These are phyloP conservation scores for Neurospora sp. DNA, from an alignment of 495 filamentous ascomycete genomes.

Conservation along the genomic window DNA sequence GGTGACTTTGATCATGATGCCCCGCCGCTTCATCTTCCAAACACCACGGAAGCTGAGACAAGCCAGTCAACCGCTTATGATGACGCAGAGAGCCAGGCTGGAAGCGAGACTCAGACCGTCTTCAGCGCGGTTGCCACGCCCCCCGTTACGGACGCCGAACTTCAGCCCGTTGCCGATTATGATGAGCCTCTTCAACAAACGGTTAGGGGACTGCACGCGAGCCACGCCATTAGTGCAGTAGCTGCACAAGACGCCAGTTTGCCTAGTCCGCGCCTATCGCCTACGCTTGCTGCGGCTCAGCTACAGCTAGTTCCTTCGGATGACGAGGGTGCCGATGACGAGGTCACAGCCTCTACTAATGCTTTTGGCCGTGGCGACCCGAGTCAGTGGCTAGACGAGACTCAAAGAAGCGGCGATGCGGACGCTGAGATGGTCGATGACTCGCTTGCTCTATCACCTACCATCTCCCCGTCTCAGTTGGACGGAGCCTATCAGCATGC, in stretches of 20 bases:
- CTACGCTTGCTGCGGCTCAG: slow-evolving; percentile 74
- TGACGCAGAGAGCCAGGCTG: slow-evolving; percentile 35
- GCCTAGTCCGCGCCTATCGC: slow-evolving; percentile 89
- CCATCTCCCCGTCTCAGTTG: slow-evolving; percentile 9
- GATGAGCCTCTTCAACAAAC: slow-evolving; percentile 34
- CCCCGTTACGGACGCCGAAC: slow-evolving; percentile 43
- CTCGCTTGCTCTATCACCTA: background rate
- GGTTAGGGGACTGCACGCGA: slow-evolving; percentile 24
- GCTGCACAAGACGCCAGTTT: slow-evolving; percentile 80
- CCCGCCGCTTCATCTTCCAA: slow-evolving; percentile 17
- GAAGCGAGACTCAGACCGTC: slow-evolving; percentile 33
- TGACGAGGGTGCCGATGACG: slow-evolving; percentile 29
- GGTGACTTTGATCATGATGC: slow-evolving; percentile 12
- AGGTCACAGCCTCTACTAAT: slow-evolving; percentile 13
- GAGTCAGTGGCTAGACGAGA: slow-evolving; percentile 19
- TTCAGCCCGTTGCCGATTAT: slow-evolving; percentile 37
- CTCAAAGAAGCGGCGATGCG: slow-evolving; percentile 18
- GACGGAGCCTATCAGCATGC: slow-evolving; percentile 15
- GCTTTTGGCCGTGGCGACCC: slow-evolving; percentile 1
- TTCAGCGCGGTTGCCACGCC: slow-evolving; percentile 50
- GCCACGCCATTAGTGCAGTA: slow-evolving; percentile 47
- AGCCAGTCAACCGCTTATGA: slow-evolving; percentile 40
- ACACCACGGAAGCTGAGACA: slow-evolving; percentile 25
- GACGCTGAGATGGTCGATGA: slow-evolving; percentile 9
- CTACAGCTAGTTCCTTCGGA: slow-evolving; percentile 29